A percentile compares a stretch with the other conserved stretches of the same genome.
Evolutionary conservation across 257 asterid species (phyloP).

Genomic region (Gentiana macrophylla): DNA sequence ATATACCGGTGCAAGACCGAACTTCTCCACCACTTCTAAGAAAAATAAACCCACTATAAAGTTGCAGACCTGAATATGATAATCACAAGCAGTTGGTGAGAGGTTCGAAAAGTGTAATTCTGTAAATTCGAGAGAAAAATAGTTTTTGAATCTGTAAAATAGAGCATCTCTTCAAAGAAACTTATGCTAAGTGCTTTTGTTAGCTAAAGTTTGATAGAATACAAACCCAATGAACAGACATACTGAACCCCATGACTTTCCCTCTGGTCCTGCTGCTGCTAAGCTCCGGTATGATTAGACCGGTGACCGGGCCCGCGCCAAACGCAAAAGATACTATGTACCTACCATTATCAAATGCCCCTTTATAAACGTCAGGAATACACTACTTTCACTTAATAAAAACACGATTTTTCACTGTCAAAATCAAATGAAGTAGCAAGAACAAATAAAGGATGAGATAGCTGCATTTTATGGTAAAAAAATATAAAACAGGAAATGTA

Average conservation of each 20-base stretch:
- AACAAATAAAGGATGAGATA: background rate
- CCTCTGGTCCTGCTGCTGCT: slow-evolving; percentile 85
- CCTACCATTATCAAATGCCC: slow-evolving; percentile 20
- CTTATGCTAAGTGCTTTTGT: background rate
- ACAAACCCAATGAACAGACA: slow-evolving; percentile 84
- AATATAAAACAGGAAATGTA: slow-evolving; percentile 16
- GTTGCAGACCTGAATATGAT: slow-evolving; percentile 56
- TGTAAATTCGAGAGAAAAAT: background rate
- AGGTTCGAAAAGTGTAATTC: too few relatives aligned
- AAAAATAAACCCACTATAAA: slow-evolving; percentile 75
- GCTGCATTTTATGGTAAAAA: background rate
- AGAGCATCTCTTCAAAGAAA: background rate
- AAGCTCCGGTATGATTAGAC: slow-evolving; percentile 86
- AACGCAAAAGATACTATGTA: slow-evolving; percentile 56
- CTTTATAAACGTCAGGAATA: background rate
- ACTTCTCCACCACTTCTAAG: slow-evolving; percentile 53
- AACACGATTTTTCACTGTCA: background rate
- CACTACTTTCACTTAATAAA: too few relatives aligned
- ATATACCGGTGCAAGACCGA: slow-evolving; percentile 67
- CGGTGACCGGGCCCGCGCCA: slow-evolving; percentile 88
- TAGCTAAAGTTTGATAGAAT: background rate
- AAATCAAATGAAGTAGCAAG: background rate
- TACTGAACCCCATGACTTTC: slow-evolving; percentile 77
- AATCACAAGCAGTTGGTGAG: background rate
- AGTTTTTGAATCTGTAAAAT: background rate